Conservation (phyloP, 2,329 filamentous ascomycete species). For the Pyrenochaeta sp. region DNA sequence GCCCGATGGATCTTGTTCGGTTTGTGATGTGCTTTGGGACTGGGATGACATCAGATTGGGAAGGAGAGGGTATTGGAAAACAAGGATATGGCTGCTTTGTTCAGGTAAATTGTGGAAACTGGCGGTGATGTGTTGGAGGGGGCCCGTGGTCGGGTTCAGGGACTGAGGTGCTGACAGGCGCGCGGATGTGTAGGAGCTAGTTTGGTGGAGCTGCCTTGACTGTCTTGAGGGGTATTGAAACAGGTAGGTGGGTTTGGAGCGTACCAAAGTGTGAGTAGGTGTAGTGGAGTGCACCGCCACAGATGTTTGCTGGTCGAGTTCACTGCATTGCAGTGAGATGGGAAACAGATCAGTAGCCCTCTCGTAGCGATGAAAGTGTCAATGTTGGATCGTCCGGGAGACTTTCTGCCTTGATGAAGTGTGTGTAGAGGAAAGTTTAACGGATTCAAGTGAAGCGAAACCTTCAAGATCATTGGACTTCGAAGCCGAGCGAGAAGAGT, state of each 20-base stretch:
- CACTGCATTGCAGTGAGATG: neutral
- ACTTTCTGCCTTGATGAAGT: no score
- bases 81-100: no score
- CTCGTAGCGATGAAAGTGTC: neutral
- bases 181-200: neutral
- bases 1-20: neutral
- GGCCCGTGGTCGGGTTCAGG: neutral
- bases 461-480: no score
- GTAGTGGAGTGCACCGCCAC: constrained; percentile 14
- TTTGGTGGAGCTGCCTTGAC: no score
- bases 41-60: neutral
- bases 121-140: neutral
- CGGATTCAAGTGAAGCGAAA: no score
- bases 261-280: neutral
- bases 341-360: neutral
- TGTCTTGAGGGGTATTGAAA: neutral
- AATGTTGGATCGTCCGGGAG: no score
- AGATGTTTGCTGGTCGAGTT: neutral
- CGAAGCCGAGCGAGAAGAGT: no score
- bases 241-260: neutral
- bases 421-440: no score
- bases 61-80: no score
- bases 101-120: neutral
- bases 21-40: neutral
- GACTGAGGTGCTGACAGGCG: neutral